phyloP scores from a whole-genome alignment of 2,329 filamentous ascomycete genomes.

The Pseudogymnoascus sp. region DNA sequence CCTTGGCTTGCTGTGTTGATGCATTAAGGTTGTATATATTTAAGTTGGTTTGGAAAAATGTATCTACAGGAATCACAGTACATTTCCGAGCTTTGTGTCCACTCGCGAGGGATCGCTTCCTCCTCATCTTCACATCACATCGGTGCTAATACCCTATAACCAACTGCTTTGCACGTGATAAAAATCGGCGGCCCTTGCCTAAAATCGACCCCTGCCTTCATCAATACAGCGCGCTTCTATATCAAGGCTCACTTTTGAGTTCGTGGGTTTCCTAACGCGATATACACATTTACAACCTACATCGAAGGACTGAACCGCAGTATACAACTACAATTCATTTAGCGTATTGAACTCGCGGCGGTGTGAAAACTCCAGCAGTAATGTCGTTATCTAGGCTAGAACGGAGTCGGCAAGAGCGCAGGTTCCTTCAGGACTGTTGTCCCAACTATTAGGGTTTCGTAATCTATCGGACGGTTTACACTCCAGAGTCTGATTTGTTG shows the following conservation, averaged over 20 bases:
- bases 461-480: conserved; percentile 21
- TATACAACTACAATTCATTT: neutral
- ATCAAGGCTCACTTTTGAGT: neutral
- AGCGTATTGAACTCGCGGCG: neutral
- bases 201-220: neutral
- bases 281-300: neutral
- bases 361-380: neutral
- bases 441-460: conserved; percentile 9
- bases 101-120: neutral
- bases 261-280: neutral
- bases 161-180: no score
- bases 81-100: neutral
- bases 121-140: neutral
- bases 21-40: neutral
- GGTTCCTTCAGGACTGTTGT: neutral
- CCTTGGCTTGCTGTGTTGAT: neutral
- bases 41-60: neutral
- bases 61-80: neutral
- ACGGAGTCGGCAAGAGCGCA: neutral
- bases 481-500: conserved; percentile 18
- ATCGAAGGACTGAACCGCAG: neutral
- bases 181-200: no score
- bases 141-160: neutral
- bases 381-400: neutral
- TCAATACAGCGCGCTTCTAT: neutral